Conservation (phyloP, 2,329 filamentous ascomycete genomes). For the Paecilomyces dactylethromorphus region DNA sequence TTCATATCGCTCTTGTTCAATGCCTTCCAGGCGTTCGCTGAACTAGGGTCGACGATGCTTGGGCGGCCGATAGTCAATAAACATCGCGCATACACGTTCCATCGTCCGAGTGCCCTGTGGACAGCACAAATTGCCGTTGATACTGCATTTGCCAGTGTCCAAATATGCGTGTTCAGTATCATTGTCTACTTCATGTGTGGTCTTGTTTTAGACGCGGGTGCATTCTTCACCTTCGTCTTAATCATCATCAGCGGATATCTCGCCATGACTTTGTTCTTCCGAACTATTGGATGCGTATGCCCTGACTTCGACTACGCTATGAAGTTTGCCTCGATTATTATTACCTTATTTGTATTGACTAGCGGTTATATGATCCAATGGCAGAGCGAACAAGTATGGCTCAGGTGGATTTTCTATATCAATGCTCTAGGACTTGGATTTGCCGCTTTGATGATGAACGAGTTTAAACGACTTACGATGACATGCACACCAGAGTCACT, state of each 20-base stretch:
- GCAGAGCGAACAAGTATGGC: constrained; percentile 57
- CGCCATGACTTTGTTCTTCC: constrained; percentile 70
- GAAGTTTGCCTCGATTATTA: background rate
- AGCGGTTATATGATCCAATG: constrained; percentile 57
- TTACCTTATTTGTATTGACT: background rate
- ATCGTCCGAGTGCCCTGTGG: constrained; percentile 75
- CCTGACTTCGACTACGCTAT: constrained; percentile 11
- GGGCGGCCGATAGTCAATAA: constrained; percentile 61
- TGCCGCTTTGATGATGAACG: constrained; percentile 62
- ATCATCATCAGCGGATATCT: constrained; percentile 64
- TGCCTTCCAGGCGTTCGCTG: constrained; percentile 53
- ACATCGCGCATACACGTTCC: constrained; percentile 73
- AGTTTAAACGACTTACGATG: constrained; percentile 56
- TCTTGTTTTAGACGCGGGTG: constrained; percentile 60
- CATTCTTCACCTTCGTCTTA: constrained; percentile 72
- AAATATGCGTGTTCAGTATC: constrained; percentile 66
- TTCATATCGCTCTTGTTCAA: constrained; percentile 61
- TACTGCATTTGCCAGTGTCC: constrained; percentile 61
- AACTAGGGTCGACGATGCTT: constrained; percentile 55
- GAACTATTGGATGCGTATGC: constrained; percentile 61
- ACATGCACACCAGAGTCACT: constrained; percentile 50
- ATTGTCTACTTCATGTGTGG: constrained; percentile 77
- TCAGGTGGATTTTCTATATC: constrained; percentile 59
- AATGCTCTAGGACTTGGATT: constrained; percentile 65
- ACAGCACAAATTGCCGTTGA: constrained; percentile 78